Conservation (phyloP, 2,329 filamentous ascomycete species). For the Xylariaceae sp. region DNA sequence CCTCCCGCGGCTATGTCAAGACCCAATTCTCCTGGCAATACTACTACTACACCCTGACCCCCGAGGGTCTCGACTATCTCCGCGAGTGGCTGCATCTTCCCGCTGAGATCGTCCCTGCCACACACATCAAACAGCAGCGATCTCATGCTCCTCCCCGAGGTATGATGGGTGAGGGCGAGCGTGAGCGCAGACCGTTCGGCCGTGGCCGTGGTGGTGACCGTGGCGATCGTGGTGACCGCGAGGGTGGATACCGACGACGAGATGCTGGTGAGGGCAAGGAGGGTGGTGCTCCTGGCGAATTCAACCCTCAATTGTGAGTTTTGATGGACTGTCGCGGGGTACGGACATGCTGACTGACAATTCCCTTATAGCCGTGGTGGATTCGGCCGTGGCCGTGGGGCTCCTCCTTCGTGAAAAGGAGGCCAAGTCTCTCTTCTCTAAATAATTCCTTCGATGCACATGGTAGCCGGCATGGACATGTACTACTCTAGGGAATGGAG, state of each 20-base stretch:
- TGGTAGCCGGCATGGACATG: slow-evolving; percentile 42
- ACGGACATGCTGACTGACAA: slow-evolving; percentile 28
- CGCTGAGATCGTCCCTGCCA: slow-evolving; percentile 98
- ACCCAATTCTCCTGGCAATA: slow-evolving; percentile 99
- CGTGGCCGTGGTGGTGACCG: slow-evolving; percentile 74
- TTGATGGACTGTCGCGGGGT: not conserved
- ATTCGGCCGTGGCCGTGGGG: slow-evolving; percentile 86
- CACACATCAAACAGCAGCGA: slow-evolving; percentile 99
- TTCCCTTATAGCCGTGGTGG: slow-evolving; percentile 73
- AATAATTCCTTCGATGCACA: slow-evolving; percentile 43
- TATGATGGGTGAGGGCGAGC: slow-evolving; percentile 90
- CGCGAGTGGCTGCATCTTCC: slow-evolving; percentile 99
- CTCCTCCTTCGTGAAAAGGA: slow-evolving; percentile 68
- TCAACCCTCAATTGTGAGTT: slow-evolving; percentile 85
- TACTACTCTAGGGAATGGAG: slow-evolving; percentile 48
- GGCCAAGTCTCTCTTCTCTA: slow-evolving; percentile 49
- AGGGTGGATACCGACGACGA: slow-evolving; percentile 91
- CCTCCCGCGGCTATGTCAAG: slow-evolving; percentile 98
- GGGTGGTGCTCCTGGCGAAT: slow-evolving; percentile 89
- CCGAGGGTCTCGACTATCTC: slow-evolving; percentile 99
- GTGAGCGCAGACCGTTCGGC: slow-evolving; percentile 82
- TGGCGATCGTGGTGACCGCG: slow-evolving; percentile 76
- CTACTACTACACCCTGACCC: slow-evolving; percentile 99
- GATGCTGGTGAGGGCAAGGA: slow-evolving; percentile 88
- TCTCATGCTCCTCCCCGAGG: slow-evolving; percentile 97